A percentile compares a stretch with the other conserved stretches of the same genome.
Conservation (phyloP, 495 filamentous ascomycete species). For the Penicillium steckii region DNA sequence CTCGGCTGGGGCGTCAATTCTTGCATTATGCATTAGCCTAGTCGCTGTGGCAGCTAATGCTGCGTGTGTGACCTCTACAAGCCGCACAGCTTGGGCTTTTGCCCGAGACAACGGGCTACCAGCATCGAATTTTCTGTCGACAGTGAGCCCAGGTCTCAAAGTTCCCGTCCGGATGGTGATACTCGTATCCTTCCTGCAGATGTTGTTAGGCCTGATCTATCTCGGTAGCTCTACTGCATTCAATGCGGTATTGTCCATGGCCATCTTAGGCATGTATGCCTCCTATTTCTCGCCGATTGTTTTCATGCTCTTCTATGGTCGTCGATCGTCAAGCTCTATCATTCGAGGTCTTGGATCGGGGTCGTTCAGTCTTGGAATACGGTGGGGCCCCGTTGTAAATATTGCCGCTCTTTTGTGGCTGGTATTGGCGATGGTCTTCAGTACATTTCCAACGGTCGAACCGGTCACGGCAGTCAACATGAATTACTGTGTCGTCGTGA, state of each 20-base stretch:
- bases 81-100: slow-evolving; percentile 26
- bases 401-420: slow-evolving; percentile 18
- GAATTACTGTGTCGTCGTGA: slow-evolving; percentile 26
- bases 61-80: slow-evolving; percentile 21
- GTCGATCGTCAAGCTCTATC: neutral
- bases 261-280: slow-evolving; percentile 37
- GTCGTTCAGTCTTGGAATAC: slow-evolving; percentile 14
- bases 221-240: slow-evolving; percentile 43
- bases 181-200: slow-evolving; percentile 20
- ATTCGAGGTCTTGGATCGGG: slow-evolving; percentile 9
- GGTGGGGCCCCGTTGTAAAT: slow-evolving; percentile 19
- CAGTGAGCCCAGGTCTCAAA: slow-evolving; percentile 14
- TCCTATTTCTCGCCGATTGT: slow-evolving; percentile 33
- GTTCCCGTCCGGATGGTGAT: slow-evolving; percentile 23
- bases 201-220: slow-evolving; percentile 40
- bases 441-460: slow-evolving; percentile 21
- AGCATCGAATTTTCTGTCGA: slow-evolving; percentile 12
- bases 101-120: slow-evolving; percentile 20
- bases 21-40: slow-evolving; percentile 17
- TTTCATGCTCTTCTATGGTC: slow-evolving; percentile 23
- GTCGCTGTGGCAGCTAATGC: slow-evolving; percentile 21
- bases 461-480: slow-evolving; percentile 23
- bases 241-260: slow-evolving; percentile 41
- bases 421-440: slow-evolving; percentile 22
- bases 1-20: slow-evolving; percentile 33